These are phyloP conservation scores for Gossypium longicalyx DNA, from an alignment of 345 rosid genomes.

Conservation along the genomic window DNA sequence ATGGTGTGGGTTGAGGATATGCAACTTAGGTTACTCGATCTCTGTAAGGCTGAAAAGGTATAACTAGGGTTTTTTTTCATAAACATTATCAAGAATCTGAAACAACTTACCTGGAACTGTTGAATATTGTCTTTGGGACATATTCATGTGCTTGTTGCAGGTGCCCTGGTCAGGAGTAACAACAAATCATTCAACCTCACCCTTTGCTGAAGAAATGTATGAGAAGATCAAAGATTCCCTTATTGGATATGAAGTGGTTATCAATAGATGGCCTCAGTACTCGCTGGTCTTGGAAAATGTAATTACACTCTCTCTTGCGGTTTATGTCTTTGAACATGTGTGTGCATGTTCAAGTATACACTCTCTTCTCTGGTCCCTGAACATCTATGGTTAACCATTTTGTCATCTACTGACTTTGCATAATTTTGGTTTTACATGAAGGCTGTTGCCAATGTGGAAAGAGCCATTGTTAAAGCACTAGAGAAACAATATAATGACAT, in stretches of 20 bases:
- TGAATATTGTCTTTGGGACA: neutral
- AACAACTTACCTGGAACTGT: neutral
- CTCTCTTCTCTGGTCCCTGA: too few relatives aligned
- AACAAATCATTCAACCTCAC: slow-evolving; percentile 85
- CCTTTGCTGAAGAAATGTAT: slow-evolving; percentile 92
- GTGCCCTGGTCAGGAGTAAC: slow-evolving; percentile 82
- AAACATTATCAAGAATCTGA: neutral
- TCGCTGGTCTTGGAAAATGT: slow-evolving; percentile 82
- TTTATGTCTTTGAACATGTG: neutral
- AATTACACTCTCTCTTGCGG: slow-evolving; percentile 18
- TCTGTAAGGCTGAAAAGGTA: slow-evolving; percentile 93
- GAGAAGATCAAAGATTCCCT: slow-evolving; percentile 72
- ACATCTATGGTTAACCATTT: neutral
- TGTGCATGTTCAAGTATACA: neutral
- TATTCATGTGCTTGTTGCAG: slow-evolving; percentile 36
- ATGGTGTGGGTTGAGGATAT: slow-evolving; percentile 92
- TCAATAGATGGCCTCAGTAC: slow-evolving; percentile 91
- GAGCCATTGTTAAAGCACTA: slow-evolving; percentile 75
- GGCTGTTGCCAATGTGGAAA: slow-evolving; percentile 79
- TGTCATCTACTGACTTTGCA: slow-evolving; percentile 10
- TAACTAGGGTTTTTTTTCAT: neutral
- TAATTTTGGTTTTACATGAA: slow-evolving; percentile 21
- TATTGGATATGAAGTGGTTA: slow-evolving; percentile 76
- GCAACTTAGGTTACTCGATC: slow-evolving; percentile 84
- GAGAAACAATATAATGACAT: slow-evolving; percentile 89